These are phyloP conservation scores for Angomonas ambiguus DNA, from an alignment of 208 protist species.

Conservation along the genomic window DNA sequence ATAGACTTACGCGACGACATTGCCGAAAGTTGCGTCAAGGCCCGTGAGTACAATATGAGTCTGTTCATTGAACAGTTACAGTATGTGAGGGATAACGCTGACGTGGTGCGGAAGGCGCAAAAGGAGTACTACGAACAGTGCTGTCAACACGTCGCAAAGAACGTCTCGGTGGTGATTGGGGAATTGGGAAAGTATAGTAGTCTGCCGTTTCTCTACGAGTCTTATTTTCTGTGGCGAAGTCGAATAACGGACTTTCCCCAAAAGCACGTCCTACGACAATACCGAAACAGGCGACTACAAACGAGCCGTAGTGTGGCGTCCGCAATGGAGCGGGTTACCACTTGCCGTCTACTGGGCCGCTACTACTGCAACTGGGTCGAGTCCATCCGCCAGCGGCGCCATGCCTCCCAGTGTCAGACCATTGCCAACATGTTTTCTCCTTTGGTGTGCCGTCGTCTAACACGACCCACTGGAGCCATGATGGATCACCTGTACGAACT, in stretches of 20 bases:
- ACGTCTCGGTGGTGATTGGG: conserved; percentile 34
- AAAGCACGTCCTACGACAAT: conserved; percentile 44
- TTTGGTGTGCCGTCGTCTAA: background rate
- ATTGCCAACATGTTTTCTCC: background rate
- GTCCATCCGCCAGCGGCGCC: background rate
- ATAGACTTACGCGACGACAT: conserved; percentile 50
- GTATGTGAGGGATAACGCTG: conserved; percentile 36
- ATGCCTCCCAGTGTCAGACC: background rate
- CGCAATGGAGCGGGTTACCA: conserved; percentile 1
- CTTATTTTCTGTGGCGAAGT: conserved; percentile 44
- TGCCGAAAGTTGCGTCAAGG: conserved; percentile 13
- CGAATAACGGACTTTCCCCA: conserved; percentile 39
- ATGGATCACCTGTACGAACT: conserved; percentile 23
- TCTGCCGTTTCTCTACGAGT: conserved; percentile 21
- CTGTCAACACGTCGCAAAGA: conserved; percentile 29
- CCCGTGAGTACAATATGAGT: conserved; percentile 35
- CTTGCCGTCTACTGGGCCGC: background rate
- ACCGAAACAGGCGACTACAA: conserved; percentile 32
- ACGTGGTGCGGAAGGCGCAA: conserved; percentile 56
- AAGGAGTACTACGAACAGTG: conserved; percentile 48
- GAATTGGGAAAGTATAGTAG: conserved; percentile 34
- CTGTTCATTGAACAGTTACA: conserved; percentile 46
- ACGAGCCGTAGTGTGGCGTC: conserved; percentile 13
- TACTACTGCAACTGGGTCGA: conserved; percentile 22
- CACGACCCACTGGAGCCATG: conserved; percentile 28